Percentiles rank a stretch among this genome's conserved stretches.
These are phyloP conservation scores for Lablab purpureus DNA, from an alignment of 306 rosid genomes.

Conservation along the genomic window DNA sequence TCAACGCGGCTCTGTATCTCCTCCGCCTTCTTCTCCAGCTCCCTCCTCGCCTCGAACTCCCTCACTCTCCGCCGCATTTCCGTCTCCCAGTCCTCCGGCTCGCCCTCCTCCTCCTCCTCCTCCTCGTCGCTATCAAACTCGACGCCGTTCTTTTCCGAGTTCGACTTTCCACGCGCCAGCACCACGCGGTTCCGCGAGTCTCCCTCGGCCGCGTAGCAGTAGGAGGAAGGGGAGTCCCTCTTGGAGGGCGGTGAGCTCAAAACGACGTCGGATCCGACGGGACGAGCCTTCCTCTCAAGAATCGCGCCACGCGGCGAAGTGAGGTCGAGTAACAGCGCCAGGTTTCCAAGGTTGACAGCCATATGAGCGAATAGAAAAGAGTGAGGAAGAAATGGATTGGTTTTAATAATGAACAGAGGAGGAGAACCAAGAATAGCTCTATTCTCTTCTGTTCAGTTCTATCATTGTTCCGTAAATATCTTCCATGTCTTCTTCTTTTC, in stretches of 20 bases:
- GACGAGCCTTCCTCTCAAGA: conserved; percentile 66
- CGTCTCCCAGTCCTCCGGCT: conserved; percentile 73
- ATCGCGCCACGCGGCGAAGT: conserved; percentile 56
- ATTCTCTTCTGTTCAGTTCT: background rate
- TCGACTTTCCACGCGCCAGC: conserved; percentile 51
- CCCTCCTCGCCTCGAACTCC: conserved; percentile 89
- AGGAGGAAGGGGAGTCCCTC: conserved; percentile 53
- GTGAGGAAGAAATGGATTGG: background rate
- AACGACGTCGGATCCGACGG: conserved; percentile 60
- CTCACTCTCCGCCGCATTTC: conserved; percentile 75
- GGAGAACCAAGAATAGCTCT: conserved; percentile 31
- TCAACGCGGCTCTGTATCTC: conserved; percentile 74
- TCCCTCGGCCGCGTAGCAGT: conserved; percentile 59
- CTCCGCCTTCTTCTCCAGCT: conserved; percentile 88
- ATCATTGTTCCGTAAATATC: conserved; percentile 20
- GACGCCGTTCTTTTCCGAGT: conserved; percentile 81
- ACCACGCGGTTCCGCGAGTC: conserved; percentile 64
- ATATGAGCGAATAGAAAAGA: conserved; percentile 42
- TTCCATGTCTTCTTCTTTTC: background rate
- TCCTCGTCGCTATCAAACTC: conserved; percentile 73
- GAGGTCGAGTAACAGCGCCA: conserved; percentile 72
- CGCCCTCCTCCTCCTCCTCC: conserved; percentile 47
- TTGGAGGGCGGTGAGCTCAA: conserved; percentile 64
- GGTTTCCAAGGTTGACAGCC: conserved; percentile 77
- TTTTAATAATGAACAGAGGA: conserved; percentile 16